Percentiles rank a stretch among this genome's conserved stretches.
Evolutionary conservation across 352 stramenopile genomes (phyloP).

Genomic region (Globisporangium nodosum): DNA sequence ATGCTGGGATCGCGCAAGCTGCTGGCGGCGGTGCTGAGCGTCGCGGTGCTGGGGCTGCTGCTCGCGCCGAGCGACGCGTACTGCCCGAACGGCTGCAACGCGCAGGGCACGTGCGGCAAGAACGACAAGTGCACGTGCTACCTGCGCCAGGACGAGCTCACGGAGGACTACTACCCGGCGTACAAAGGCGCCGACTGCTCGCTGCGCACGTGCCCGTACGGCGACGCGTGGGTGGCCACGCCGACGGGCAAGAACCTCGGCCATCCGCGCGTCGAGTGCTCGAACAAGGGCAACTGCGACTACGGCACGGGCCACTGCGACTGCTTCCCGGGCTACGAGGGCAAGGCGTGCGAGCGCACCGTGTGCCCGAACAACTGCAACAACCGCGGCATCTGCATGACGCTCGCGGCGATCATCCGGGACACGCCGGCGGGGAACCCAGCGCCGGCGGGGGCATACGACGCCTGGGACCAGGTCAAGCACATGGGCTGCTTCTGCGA

Average conservation of each 20-base stretch:
- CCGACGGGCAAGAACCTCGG: conserved; percentile 59
- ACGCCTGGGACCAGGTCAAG: conserved; percentile 90
- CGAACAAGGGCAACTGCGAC: conserved; percentile 91
- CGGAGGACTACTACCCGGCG: conserved; percentile 34
- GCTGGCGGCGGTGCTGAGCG: conserved; percentile 20
- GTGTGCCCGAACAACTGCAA: conserved; percentile 96
- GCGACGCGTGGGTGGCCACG: conserved; percentile 56
- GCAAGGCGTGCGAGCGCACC: conserved; percentile 88
- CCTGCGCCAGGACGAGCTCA: conserved; percentile 53
- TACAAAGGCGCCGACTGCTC: conserved; percentile 79
- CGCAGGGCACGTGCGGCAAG: conserved; percentile 77
- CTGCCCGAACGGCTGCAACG: conserved; percentile 83
- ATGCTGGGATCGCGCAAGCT: conserved; percentile 44
- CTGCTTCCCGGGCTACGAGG: conserved; percentile 87
- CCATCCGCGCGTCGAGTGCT: conserved; percentile 90
- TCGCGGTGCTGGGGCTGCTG: conserved; percentile 23
- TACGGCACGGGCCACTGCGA: conserved; percentile 85
- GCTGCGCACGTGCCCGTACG: conserved; percentile 67
- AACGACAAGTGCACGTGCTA: conserved; percentile 93
- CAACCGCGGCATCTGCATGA: conserved; percentile 90
- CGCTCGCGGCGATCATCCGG: conserved; percentile 78
- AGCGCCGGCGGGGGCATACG: conserved; percentile 22
- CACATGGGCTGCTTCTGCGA: conserved; percentile 95
- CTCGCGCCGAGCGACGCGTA: conserved; percentile 27
- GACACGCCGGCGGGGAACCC: conserved; percentile 7